These are phyloP conservation scores for Phytophthora boehmeriae DNA, from an alignment of 352 stramenopile genomes.

Conservation along the genomic window DNA sequence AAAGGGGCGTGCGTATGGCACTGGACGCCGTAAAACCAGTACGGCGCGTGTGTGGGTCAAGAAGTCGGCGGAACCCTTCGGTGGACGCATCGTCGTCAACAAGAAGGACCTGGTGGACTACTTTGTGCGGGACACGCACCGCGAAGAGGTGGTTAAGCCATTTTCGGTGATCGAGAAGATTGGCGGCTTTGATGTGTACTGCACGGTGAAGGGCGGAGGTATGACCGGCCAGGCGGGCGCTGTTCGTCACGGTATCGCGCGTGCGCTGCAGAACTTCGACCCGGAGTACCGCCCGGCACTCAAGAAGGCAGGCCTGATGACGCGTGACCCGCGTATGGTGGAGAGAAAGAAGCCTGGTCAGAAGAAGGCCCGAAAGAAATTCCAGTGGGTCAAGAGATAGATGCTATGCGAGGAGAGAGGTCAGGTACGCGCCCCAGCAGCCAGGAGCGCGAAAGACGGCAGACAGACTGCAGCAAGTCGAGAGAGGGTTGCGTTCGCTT, in stretches of 20 bases:
- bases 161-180: slow-evolving; percentile 76
- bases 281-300: slow-evolving; percentile 90
- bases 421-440: slow-evolving; percentile 15
- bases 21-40: slow-evolving; percentile 94
- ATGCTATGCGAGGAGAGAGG: slow-evolving; percentile 26
- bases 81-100: slow-evolving; percentile 93
- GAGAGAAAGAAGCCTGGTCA: slow-evolving; percentile 97
- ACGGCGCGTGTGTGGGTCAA: slow-evolving; percentile 95
- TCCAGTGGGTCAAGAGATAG: slow-evolving; percentile 99
- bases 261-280: slow-evolving; percentile 95
- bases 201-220: slow-evolving; percentile 92
- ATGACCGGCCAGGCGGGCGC: slow-evolving; percentile 94
- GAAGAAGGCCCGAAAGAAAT: slow-evolving; percentile 96
- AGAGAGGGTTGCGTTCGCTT: slow-evolving; percentile 8
- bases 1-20: slow-evolving; percentile 87
- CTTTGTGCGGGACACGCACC: slow-evolving; percentile 91
- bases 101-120: slow-evolving; percentile 94
- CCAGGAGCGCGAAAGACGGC: slow-evolving; percentile 11
- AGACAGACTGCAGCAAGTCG: slow-evolving; percentile 11
- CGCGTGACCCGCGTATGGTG: slow-evolving; percentile 94
- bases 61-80: slow-evolving; percentile 68
- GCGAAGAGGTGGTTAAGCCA: slow-evolving; percentile 87
- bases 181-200: slow-evolving; percentile 92
- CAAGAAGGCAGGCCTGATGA: slow-evolving; percentile 94
- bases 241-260: slow-evolving; percentile 92